Base-by-base conservation (phyloP, 1,284 basidiomycete genomes). In the Leccinum subrobustum region DNA sequence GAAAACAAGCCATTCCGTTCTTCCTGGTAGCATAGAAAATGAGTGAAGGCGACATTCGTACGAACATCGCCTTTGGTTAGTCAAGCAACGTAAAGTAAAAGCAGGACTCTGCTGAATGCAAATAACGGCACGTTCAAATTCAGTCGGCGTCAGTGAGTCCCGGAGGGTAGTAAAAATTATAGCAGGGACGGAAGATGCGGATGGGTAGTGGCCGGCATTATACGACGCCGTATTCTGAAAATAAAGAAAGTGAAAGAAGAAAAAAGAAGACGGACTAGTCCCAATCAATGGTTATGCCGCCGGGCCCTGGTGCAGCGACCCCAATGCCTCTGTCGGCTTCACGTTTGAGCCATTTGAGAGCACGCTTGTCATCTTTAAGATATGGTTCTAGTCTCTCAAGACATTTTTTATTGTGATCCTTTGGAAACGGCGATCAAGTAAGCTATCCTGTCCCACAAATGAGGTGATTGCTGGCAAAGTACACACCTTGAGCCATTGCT, bases 361-460 rank as follows among this genome's bases (percentile, higher is more conserved):
- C 92, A 18, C 90, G 84, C 72, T 89, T 87, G 75, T 96, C 94
- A 51, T 90, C 85, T 63, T 86, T 83, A 59, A 98, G 77, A 61
- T 85, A 78, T 0, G 92, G 92, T 63, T 86, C 79, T 20, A 98
- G 79, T 66, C 84, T 84, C 47, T 88, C 84, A 54, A 84, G 79
- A 68, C 88, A 96, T 60, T 79, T 83, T 70, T 86, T 85, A 75
- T 99, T 97, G 75, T 99, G 96, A 33, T 88, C 87, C 87, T 90
- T 61, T 12, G 58, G 7, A 54, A 37, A 53, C 39, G 62, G 59
- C 44, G 18, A 54, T 52, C 23, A 25, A 54, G 56, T 57, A 52
- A 63, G 56, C 63, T 3, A 16, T 6, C 23, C 53, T 9, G 50
- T 12, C 50, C 23, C 29, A 56, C 47, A 50, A 37, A 12, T 52